Percentiles rank a stretch among this genome's conserved stretches.
phyloP scores from a whole-genome alignment of 805 yeast genomes.

The Nakazawaea pomicola region DNA sequence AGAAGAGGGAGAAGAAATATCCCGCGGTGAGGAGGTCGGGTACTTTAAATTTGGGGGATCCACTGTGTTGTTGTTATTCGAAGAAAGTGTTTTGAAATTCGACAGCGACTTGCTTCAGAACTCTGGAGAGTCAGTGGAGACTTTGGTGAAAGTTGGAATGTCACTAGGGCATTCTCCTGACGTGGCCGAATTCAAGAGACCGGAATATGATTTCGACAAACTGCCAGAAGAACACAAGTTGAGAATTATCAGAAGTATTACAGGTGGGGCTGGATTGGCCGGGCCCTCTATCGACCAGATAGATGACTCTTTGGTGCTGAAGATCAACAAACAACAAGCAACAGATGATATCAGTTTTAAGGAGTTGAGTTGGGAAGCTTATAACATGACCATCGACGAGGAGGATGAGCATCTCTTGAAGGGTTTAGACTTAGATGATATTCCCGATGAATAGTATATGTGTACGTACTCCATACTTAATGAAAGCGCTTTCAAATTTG shows the following conservation, averaged over 20 bases:
- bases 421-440: slow-evolving; percentile 20
- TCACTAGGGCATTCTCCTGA: slow-evolving; percentile 73
- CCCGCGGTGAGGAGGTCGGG: slow-evolving; percentile 81
- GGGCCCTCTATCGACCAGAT: slow-evolving; percentile 11
- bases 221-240: slow-evolving; percentile 42
- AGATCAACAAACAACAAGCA: slow-evolving; percentile 1
- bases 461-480: too few species aligned
- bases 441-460: not conserved
- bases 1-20: slow-evolving; percentile 49
- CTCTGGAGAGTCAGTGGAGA: slow-evolving; percentile 68
- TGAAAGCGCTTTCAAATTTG: not conserved
- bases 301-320: slow-evolving; percentile 9
- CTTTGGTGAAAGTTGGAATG: slow-evolving; percentile 86
- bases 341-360: slow-evolving; percentile 5
- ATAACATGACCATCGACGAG: slow-evolving; percentile 14
- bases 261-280: slow-evolving; percentile 40
- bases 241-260: slow-evolving; percentile 50
- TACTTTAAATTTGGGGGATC: slow-evolving; percentile 97
- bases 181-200: slow-evolving; percentile 43
- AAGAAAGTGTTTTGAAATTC: slow-evolving; percentile 43
- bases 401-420: slow-evolving; percentile 21
- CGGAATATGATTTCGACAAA: slow-evolving; percentile 38
- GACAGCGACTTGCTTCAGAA: slow-evolving; percentile 73
- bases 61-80: slow-evolving; percentile 68
- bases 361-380: slow-evolving; percentile 16